Base-by-base conservation (phyloP, 2,329 filamentous ascomycete genomes). In the Ophiosphaerella narmari region DNA sequence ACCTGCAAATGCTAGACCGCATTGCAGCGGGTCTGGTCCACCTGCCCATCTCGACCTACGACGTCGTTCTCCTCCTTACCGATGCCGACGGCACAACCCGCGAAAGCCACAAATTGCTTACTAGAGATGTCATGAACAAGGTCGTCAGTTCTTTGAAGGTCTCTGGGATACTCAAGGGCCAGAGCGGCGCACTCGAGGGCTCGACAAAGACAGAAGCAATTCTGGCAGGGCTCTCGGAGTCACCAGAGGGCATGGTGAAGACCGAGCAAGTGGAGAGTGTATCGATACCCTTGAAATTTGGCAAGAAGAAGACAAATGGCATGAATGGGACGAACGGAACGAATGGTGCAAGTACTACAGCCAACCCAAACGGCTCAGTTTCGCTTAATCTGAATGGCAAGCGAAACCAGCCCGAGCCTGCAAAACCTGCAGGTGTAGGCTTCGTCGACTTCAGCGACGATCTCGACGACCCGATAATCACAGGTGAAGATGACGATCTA, bases 1-100 rank as follows among this genome's bases (percentile, higher is more conserved):
- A 99, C 70, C 81, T 99, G 45, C 94, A 97, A 75, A 99, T 99
- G 94, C 88, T 99, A 54, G 94, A 99, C 77, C 90, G 94, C 43
- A 83, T 99, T 35, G 86, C 89, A 2, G 84, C 89, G 32, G 91
- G 91, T 54, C 80, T 96, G 33, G 90, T 94, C 49, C 79, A 86
- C 7, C 85, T 99, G 0, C 88, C 92, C 1, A 63, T 83, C 46
- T 78, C 84, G 41, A 89, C 89, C 46, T 99, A 99, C 78, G 90
- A 95, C 71, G 76, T 89, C 37, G 83, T 97, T 37, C 83, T 97
- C 40, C 82, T 99, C 46, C 86, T 97, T 55, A 88, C 89, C 57
- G 90, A 92, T 73, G 82, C 86, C 50, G 86, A 90, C 67, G 86
- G 86, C 58, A 80, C 85, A 40, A 65, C 65, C 31, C 66, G 68